These are phyloP conservation scores for Kodamaea jinghongensis DNA, from an alignment of 805 yeast genomes.

Conservation along the genomic window DNA sequence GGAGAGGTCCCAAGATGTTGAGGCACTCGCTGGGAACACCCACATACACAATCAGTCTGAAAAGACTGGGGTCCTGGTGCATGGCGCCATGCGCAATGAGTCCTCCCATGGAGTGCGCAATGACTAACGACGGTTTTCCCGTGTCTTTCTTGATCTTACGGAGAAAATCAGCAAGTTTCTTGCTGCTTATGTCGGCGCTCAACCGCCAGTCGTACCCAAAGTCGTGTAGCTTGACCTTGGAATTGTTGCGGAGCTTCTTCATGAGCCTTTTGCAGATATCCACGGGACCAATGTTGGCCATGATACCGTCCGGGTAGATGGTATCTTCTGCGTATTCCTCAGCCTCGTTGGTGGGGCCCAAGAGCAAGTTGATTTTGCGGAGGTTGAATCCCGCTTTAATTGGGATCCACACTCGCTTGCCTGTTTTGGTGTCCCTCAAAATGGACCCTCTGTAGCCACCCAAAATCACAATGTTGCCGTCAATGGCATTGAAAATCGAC, in stretches of 20 bases:
- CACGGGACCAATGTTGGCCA: slow-evolving; percentile 83
- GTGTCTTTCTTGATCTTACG: slow-evolving; percentile 43
- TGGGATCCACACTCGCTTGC: slow-evolving; percentile 81
- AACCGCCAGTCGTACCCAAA: slow-evolving; percentile 96
- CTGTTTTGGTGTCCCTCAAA: slow-evolving; percentile 61
- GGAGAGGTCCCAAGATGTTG: slow-evolving; percentile 79
- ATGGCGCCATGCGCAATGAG: slow-evolving; percentile 76
- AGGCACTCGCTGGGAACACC: slow-evolving; percentile 86
- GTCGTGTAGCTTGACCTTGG: slow-evolving; percentile 60
- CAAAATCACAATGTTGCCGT: slow-evolving; percentile 75
- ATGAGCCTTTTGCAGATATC: slow-evolving; percentile 69
- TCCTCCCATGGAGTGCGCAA: slow-evolving; percentile 97
- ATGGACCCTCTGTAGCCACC: slow-evolving; percentile 91
- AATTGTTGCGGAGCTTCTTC: slow-evolving; percentile 49
- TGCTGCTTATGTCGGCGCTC: slow-evolving; percentile 55
- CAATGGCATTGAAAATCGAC: slow-evolving; percentile 54
- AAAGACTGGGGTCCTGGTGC: slow-evolving; percentile 61
- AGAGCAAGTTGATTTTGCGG: slow-evolving; percentile 60
- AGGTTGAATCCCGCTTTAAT: slow-evolving; percentile 79
- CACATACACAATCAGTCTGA: slow-evolving; percentile 75
- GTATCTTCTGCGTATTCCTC: slow-evolving; percentile 53
- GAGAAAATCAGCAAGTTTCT: slow-evolving; percentile 50
- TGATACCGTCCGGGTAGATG: slow-evolving; percentile 71
- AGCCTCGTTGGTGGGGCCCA: slow-evolving; percentile 73
- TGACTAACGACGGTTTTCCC: slow-evolving; percentile 61